Conservation (phyloP, 345 rosid species). For the Geranium rotundifolium region DNA sequence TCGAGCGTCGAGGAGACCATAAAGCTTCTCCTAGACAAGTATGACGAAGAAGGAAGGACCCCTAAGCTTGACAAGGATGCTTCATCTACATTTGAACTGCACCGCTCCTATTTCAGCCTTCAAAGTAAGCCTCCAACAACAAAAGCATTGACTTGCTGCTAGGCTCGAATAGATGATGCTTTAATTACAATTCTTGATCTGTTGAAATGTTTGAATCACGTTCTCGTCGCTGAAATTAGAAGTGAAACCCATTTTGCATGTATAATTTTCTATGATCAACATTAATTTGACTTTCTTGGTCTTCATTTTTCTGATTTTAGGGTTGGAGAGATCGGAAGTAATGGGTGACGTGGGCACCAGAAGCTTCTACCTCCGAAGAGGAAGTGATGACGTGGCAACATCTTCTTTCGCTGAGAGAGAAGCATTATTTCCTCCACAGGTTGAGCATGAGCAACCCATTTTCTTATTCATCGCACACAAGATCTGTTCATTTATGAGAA, state of each 20-base stretch:
- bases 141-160: not conserved
- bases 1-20: slow-evolving; percentile 60
- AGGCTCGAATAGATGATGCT: no score
- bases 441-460: slow-evolving; percentile 20
- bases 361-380: slow-evolving; percentile 63
- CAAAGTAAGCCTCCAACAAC: slow-evolving; percentile 28
- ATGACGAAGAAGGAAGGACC: slow-evolving; percentile 55
- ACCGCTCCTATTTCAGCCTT: slow-evolving; percentile 69
- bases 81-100: slow-evolving; percentile 38
- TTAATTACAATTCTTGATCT: no score
- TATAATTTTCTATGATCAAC: no score
- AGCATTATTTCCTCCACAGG: slow-evolving; percentile 15
- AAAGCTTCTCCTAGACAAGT: slow-evolving; percentile 44
- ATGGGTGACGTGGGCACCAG: slow-evolving; percentile 66
- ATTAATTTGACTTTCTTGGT: not conserved
- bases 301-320: slow-evolving; percentile 14
- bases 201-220: not conserved
- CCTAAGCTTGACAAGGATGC: slow-evolving; percentile 42
- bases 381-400: slow-evolving; percentile 14
- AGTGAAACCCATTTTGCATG: no score
- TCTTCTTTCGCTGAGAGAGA: slow-evolving; percentile 14
- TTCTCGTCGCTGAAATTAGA: no score
- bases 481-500: slow-evolving; percentile 41
- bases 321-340: slow-evolving; percentile 48
- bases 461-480: slow-evolving; percentile 40